Base-by-base conservation (phyloP, 306 rosid genomes). In the Prunus padus region DNA sequence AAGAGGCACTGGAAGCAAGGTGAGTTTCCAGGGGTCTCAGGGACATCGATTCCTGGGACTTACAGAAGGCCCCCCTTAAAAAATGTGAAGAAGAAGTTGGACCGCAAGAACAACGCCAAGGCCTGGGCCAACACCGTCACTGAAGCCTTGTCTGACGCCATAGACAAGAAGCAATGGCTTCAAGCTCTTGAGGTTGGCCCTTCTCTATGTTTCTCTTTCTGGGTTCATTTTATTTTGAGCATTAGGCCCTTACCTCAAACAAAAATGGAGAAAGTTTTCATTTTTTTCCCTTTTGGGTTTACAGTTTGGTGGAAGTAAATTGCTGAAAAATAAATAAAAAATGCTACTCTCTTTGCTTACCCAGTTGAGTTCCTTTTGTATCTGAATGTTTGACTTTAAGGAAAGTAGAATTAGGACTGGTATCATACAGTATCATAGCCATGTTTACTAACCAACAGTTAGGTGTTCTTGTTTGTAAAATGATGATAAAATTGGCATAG, bases 91-190 rank as follows among this genome's bases (percentile, higher is more conserved):
- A 92, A 87, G 84, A 92, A 88, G 68, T 46, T 90, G 74, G 99
- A 92, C 67, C 85, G 84, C 13, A 90, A 87, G 76, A 62, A 76
- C 67, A 57, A 84, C 26, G 98, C 99, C 37, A 96, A 92, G 73
- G 98, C 93, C 1, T 96, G 96, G 99, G 98, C 67, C 79, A 89
- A 77, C 81, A 96, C 99, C 76, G 98, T 96, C 76, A 90, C 99
- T 5, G 98, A 96, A 81, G 78, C 93, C 84, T 82, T 96, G 57
- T 85, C 85, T 2, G 92, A 90, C 40, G 78, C 77, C 64, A 81
- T 96, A 65, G 81, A 86, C 19, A 96, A 92, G 52, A 96, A 92
- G 71, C 92, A 88, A n/a, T 96, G 99, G 99, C 82, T 87, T 75
- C 97, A 88, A 83, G 97, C 99, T n/a, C 92, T 96, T 40, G 81